phyloP scores from a whole-genome alignment of 345 rosid genomes.

The Citrus unshiu region DNA sequence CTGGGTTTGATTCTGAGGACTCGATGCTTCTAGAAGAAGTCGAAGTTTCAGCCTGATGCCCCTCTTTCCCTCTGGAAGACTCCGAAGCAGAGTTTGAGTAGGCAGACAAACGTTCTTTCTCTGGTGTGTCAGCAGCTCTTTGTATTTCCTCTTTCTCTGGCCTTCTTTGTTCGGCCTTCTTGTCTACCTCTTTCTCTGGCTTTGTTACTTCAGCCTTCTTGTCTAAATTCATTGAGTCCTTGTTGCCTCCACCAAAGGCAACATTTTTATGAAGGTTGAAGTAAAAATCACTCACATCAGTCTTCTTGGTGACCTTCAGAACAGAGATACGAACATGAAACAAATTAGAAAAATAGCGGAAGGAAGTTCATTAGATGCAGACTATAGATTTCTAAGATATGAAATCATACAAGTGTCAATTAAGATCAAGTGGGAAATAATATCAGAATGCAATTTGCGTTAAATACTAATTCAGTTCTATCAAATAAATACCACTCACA shows the following conservation, averaged over 20 bases:
- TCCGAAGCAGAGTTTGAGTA: constrained; percentile 17
- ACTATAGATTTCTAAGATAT: not conserved
- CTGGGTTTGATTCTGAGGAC: constrained; percentile 26
- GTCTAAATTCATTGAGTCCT: constrained; percentile 40
- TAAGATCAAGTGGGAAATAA: not conserved
- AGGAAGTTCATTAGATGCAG: not conserved
- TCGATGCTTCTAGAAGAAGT: constrained; percentile 23
- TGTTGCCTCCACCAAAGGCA: constrained; percentile 64
- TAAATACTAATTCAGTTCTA: not conserved
- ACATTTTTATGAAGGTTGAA: constrained; percentile 77
- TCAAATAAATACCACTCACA: not conserved
- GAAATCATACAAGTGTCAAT: not conserved
- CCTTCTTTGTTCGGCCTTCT: constrained; percentile 32
- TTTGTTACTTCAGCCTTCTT: constrained; percentile 34
- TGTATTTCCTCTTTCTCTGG: constrained; percentile 33
- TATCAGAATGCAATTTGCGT: not conserved
- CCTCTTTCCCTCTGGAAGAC: constrained; percentile 24
- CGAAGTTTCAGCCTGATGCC: constrained; percentile 23
- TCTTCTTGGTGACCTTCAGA: constrained; percentile 82
- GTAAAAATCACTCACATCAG: constrained; percentile 78
- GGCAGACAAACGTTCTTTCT: constrained; percentile 16
- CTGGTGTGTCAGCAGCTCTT: constrained; percentile 13
- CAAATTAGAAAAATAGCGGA: not conserved
- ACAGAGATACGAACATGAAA: constrained; percentile 14
- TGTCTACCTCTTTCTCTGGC: constrained; percentile 39